These are phyloP conservation scores for Thalassiosira mediterranea DNA, from an alignment of 352 stramenopile species.

Conservation along the genomic window DNA sequence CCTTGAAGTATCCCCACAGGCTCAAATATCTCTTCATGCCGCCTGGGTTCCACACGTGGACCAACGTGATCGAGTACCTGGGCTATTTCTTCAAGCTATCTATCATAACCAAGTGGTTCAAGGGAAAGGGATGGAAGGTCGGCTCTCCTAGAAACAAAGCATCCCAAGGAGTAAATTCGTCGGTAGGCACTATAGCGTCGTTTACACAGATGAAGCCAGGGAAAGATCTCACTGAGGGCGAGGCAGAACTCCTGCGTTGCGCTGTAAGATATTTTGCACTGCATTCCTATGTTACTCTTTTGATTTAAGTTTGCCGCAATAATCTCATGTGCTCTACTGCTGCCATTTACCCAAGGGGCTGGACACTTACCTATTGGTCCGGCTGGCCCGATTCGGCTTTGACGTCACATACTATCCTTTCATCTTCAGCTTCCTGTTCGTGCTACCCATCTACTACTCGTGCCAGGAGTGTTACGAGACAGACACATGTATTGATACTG, in stretches of 20 bases:
- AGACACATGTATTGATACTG: too few species aligned
- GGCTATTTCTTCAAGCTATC: slow-evolving; percentile 29
- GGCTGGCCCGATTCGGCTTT: slow-evolving; percentile 65
- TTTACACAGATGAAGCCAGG: too few species aligned
- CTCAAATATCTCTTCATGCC: slow-evolving; percentile 40
- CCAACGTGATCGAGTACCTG: slow-evolving; percentile 12
- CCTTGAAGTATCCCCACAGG: slow-evolving; percentile 32
- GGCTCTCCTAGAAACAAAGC: too few species aligned
- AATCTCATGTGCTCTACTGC: too few species aligned
- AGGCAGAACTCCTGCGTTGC: slow-evolving; percentile 58
- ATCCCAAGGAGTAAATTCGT: not conserved
- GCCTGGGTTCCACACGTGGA: slow-evolving; percentile 49
- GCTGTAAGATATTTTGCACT: too few species aligned
- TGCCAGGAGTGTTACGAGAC: too few species aligned
- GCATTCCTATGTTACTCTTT: too few species aligned
- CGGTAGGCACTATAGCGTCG: too few species aligned
- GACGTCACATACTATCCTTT: slow-evolving; percentile 71
- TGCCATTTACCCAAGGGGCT: too few species aligned
- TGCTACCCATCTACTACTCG: slow-evolving; percentile 48
- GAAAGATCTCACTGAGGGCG: slow-evolving; percentile 4
- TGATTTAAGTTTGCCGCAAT: too few species aligned
- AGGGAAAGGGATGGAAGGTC: too few species aligned
- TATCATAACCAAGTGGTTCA: not conserved
- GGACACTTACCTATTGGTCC: slow-evolving; percentile 67
- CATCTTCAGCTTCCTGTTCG: slow-evolving; percentile 28